Evolutionary conservation across 306 rosid genomes (phyloP).

Genomic region (Alnus rubra): DNA sequence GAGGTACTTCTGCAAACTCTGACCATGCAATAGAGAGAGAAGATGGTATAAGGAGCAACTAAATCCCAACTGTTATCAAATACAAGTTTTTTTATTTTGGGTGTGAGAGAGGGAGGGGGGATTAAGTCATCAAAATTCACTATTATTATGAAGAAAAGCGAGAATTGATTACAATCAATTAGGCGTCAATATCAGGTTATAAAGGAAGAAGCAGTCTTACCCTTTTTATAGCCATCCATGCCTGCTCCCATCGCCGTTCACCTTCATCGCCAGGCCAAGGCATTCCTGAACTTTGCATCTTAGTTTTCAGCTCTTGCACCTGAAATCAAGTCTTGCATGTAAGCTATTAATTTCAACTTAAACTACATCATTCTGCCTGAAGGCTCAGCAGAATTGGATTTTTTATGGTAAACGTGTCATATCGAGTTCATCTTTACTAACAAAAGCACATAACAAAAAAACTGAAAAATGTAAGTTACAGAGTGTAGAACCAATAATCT

Average conservation of each 20-base stretch:
- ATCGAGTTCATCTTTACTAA: conserved; percentile 1
- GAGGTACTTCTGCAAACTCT: neutral
- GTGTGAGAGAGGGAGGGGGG: no score
- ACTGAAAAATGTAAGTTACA: neutral
- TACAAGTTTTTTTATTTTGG: neutral
- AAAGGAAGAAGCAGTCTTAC: conserved; percentile 41
- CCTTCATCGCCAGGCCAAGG: conserved; percentile 99
- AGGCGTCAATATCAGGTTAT: neutral
- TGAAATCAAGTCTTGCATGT: conserved; percentile 37
- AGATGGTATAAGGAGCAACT: neutral
- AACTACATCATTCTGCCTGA: conserved; percentile 24
- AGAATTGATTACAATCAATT: neutral
- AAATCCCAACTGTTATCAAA: neutral
- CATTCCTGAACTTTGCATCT: conserved; percentile 90
- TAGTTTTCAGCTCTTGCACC: conserved; percentile 83
- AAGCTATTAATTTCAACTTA: conserved; percentile 25
- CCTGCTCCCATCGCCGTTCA: conserved; percentile 82
- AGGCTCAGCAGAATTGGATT: conserved; percentile 7
- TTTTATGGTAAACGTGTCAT: conserved; percentile 3
- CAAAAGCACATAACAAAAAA: neutral
- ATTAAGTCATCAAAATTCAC: neutral
- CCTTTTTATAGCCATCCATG: conserved; percentile 93
- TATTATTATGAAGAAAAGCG: neutral
- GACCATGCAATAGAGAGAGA: neutral
- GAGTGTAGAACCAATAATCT: neutral